Base-by-base conservation (phyloP, 2,329 filamentous ascomycete genomes). In the Ascochyta clinopodiicola region DNA sequence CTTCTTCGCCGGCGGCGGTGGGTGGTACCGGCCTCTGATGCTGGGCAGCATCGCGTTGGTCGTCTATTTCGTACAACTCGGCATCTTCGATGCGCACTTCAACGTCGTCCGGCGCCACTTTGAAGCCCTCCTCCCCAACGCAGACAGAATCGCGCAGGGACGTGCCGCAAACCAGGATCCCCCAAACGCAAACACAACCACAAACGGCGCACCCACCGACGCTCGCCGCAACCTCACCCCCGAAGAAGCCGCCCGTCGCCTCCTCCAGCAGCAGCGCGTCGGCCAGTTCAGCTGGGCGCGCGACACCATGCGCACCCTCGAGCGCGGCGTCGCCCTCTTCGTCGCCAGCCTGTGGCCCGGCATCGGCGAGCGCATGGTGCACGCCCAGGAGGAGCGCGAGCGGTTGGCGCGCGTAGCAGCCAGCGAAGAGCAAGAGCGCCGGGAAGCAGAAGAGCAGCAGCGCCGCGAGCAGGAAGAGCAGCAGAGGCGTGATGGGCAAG, bases 261-360 rank as follows among this genome's bases (percentile, higher is more conserved):
- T 81, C 6, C 39, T 80, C 4, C 62, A 72, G 21, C 72, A 79
- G 53, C 66, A 70, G 63, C 66, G 64, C 8, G 60, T 70, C 7
- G 57, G 70, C 36, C 58, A 62, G 6, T 55, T 67, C 37, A 66
- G 63, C 0, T 76, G 72, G 73, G 27, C 71, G 1, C 50, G 73
- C 7, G 69, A 74, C 12, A 60, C 47, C 4, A 47, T 84, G 17
- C 73, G 82, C 38, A 77, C 79, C 2, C 69, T 79, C 0, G 85
- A 88, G 68, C 78, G 86, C 34, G 82, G 82, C 1, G 65, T 85
- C 36, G 83, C 84, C n/a, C 75, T 88, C n/a, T 86, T 88, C 56
- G 68, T 88, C 31, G 85, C 85, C 0, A 86, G 83, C 69, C 67
- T 88, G 44, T 82, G 86, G 67, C 86, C 86, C 0, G 86, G 86